Conservation (phyloP, 306 rosid species). For the Luffa aegyptiaca region DNA sequence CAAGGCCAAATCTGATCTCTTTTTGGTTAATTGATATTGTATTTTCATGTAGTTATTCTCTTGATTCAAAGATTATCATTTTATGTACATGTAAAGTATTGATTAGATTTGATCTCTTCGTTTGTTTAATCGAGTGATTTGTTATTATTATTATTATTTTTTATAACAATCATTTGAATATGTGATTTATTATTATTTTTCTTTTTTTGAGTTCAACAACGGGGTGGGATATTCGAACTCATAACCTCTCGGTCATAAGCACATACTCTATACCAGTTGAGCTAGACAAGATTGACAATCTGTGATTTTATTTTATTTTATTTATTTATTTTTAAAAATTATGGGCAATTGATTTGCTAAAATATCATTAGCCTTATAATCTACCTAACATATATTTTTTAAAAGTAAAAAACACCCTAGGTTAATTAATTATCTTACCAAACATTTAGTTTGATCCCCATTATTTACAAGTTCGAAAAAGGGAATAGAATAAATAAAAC, state of each 20-base stretch:
- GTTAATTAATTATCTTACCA: neutral
- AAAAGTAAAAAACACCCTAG: too few relatives aligned
- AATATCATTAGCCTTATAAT: too few relatives aligned
- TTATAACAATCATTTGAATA: neutral
- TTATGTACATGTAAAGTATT: neutral
- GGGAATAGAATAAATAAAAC: neutral
- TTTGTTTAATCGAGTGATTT: neutral
- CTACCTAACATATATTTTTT: too few relatives aligned
- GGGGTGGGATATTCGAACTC: too few relatives aligned
- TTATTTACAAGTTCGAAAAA: neutral
- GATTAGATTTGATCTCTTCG: neutral
- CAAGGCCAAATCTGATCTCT: neutral
- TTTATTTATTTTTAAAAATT: too few relatives aligned
- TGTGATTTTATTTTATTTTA: too few relatives aligned
- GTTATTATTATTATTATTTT: neutral
- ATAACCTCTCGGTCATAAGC: too few relatives aligned
- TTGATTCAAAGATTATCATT: neutral
- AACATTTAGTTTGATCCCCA: neutral
- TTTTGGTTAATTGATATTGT: slow-evolving; percentile 3
- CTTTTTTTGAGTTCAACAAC: too few relatives aligned
- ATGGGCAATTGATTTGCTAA: too few relatives aligned
- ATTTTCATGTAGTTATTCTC: neutral
- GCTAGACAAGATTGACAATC: too few relatives aligned
- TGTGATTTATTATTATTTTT: too few relatives aligned
- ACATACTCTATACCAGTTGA: too few relatives aligned